A percentile compares a stretch with the other conserved stretches of the same genome.
These are phyloP conservation scores for Metschnikowia corniflorae DNA, from an alignment of 805 yeast genomes.

Conservation along the genomic window DNA sequence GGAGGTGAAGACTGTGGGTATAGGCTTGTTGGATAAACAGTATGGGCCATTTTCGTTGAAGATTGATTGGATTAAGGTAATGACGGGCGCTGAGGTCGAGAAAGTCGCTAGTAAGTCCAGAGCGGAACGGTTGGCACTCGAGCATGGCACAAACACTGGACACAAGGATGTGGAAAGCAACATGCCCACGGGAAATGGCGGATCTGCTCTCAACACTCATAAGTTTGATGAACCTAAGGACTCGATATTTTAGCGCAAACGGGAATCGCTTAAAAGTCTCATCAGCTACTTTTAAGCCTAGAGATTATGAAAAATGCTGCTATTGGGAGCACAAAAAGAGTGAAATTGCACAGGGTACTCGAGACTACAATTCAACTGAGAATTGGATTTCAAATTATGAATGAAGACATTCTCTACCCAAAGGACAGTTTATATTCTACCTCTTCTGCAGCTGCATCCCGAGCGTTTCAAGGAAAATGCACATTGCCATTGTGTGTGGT, in stretches of 20 bases:
- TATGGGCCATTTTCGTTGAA: conserved; percentile 72
- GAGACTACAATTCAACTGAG: too few relatives aligned
- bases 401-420: too few relatives aligned
- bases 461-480: too few relatives aligned
- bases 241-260: conserved; percentile 32
- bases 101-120: conserved; percentile 39
- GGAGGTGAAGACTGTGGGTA: conserved; percentile 67
- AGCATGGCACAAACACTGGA: conserved; percentile 5
- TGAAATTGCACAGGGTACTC: too few relatives aligned
- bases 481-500: too few relatives aligned
- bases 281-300: too few relatives aligned
- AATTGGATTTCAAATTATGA: too few relatives aligned
- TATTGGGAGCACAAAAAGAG: too few relatives aligned
- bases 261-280: too few relatives aligned
- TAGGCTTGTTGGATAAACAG: conserved; percentile 73
- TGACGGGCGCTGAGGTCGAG: conserved; percentile 52
- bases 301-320: too few relatives aligned
- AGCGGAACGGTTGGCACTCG: conserved; percentile 18
- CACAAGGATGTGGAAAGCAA: conserved; percentile 17
- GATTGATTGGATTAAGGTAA: conserved; percentile 69
- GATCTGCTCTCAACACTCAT: conserved; percentile 27
- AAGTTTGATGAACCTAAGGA: conserved; percentile 32
- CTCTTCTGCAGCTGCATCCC: too few relatives aligned
- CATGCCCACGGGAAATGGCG: conserved; percentile 23
- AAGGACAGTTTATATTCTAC: too few relatives aligned